Conservation (phyloP, 176 grass and related monocot genomes). For the Oryza glumipatula region DNA sequence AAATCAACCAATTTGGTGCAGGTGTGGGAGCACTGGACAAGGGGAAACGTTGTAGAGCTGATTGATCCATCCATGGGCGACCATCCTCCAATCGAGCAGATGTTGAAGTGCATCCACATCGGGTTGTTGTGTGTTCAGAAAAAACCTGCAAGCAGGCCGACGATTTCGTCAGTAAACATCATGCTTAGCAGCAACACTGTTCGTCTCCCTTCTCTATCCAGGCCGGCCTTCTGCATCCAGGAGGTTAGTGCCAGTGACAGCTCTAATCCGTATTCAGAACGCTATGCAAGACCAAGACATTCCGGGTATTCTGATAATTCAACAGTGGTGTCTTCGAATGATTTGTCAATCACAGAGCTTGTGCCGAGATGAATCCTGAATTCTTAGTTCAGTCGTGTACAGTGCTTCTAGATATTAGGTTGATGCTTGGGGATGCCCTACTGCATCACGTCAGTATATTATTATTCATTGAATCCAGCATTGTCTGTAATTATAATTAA, state of each 20-base stretch:
- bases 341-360: slow-evolving; percentile 42
- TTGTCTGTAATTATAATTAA: too few species aligned
- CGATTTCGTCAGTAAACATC: slow-evolving; percentile 49
- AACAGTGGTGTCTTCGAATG: slow-evolving; percentile 30
- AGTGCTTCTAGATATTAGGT: too few species aligned
- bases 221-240: slow-evolving; percentile 49
- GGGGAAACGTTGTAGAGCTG: slow-evolving; percentile 40
- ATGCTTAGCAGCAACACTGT: slow-evolving; percentile 58
- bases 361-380: slow-evolving; percentile 36
- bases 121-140: slow-evolving; percentile 70
- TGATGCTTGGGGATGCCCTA: too few species aligned
- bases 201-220: slow-evolving; percentile 41
- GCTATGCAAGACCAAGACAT: neutral
- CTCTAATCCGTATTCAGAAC: neutral
- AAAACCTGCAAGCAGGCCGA: slow-evolving; percentile 46
- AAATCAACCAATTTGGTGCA: slow-evolving; percentile 4
- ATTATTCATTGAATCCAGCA: too few species aligned
- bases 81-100: slow-evolving; percentile 41
- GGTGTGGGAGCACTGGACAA: slow-evolving; percentile 64
- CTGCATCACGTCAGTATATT: too few species aligned
- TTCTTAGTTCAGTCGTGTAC: too few species aligned
- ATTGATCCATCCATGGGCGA: slow-evolving; percentile 36
- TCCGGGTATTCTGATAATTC: slow-evolving; percentile 1
- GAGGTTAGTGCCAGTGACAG: neutral
- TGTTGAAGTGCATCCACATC: slow-evolving; percentile 54